A percentile compares a stretch with the other conserved stretches of the same genome.
Evolutionary conservation across 2,329 filamentous ascomycete genomes (phyloP).

Genomic region (Camptophora hylomeconis): DNA sequence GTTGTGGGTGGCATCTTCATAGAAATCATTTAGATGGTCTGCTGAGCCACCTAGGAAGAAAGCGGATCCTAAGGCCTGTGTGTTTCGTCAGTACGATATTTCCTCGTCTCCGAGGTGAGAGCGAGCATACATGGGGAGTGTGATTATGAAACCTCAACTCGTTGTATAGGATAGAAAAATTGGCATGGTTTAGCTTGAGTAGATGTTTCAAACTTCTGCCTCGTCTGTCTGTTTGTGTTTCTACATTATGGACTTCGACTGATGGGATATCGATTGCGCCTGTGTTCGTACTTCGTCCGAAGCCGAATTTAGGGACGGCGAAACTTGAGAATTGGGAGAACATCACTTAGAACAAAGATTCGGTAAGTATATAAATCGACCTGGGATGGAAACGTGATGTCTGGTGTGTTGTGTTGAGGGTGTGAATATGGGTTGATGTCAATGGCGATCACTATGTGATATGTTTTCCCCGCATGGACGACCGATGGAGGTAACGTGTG

Average conservation of each 20-base stretch:
- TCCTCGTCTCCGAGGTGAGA: constrained; percentile 23
- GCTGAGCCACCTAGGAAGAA: constrained; percentile 70
- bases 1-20: constrained; percentile 58
- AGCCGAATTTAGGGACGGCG: constrained; percentile 10
- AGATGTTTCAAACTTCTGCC: constrained; percentile 80
- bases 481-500: no score
- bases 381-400: no score
- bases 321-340: constrained; percentile 11
- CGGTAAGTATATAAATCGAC: no score
- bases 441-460: no score
- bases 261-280: constrained; percentile 41
- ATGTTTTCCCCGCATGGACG: no score
- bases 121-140: constrained; percentile 50
- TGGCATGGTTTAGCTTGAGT: constrained; percentile 80
- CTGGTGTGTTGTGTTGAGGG: no score
- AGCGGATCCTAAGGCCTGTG: constrained; percentile 67
- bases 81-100: no score
- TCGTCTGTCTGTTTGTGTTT: constrained; percentile 65
- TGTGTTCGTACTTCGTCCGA: constrained; percentile 6
- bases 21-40: constrained; percentile 64
- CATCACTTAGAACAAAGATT: no score
- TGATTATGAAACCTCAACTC: constrained; percentile 69
- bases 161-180: constrained; percentile 72
- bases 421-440: no score
- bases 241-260: constrained; percentile 64